A percentile compares a stretch with the other conserved stretches of the same genome.
Evolutionary conservation across 2,329 filamentous ascomycete genomes (phyloP).

Genomic region (Paecilomyces variotii): DNA sequence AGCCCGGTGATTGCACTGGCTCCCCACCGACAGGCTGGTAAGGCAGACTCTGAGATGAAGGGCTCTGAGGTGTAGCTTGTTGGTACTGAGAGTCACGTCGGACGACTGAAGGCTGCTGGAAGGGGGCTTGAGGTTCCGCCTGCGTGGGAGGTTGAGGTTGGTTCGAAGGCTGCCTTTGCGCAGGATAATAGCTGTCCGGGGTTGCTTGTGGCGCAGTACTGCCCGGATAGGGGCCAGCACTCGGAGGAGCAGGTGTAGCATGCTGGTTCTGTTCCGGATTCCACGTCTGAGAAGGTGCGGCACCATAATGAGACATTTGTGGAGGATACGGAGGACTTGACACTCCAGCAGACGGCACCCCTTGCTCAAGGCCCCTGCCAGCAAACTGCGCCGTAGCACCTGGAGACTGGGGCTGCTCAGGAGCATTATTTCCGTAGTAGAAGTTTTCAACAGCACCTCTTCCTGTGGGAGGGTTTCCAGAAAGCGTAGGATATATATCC

Average conservation of each 20-base stretch:
- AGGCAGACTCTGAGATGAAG: slow-evolving; percentile 7
- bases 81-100: slow-evolving; percentile 17
- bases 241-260: slow-evolving; percentile 13
- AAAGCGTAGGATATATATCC: slow-evolving; percentile 64
- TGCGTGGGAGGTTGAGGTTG: slow-evolving; percentile 11
- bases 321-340: slow-evolving; percentile 15
- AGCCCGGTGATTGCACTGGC: slow-evolving; percentile 9
- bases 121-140: slow-evolving; percentile 10
- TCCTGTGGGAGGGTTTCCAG: slow-evolving; percentile 43
- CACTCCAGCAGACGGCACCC: slow-evolving; percentile 5
- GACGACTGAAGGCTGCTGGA: slow-evolving; percentile 13
- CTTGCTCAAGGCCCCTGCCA: slow-evolving; percentile 7
- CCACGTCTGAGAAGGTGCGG: slow-evolving; percentile 13
- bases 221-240: slow-evolving; percentile 8
- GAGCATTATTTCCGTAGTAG: slow-evolving; percentile 60
- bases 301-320: slow-evolving; percentile 5
- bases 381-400: slow-evolving; percentile 39
- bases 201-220: slow-evolving; percentile 8
- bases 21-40: slow-evolving; percentile 11
- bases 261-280: slow-evolving; percentile 11
- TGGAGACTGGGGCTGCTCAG: slow-evolving; percentile 40
- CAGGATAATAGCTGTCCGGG: slow-evolving; percentile 2
- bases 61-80: slow-evolving; percentile 8
- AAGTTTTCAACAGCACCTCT: slow-evolving; percentile 64
- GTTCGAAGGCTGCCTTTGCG: slow-evolving; percentile 4